Evolutionary conservation across 345 rosid genomes (phyloP).

Genomic region (Carallia pectinifolia): DNA sequence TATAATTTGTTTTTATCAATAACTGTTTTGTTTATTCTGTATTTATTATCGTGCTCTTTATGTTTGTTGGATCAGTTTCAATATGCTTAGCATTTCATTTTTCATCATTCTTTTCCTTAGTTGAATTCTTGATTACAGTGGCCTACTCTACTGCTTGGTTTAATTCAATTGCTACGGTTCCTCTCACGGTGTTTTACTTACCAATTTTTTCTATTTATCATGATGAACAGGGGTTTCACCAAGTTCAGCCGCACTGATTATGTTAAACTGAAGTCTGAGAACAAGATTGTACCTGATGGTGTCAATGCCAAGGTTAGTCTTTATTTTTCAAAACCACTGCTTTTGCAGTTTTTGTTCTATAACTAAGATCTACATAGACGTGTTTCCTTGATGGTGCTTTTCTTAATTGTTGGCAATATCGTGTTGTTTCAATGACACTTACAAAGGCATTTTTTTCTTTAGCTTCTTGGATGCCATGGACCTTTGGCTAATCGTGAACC

Average conservation of each 20-base stretch:
- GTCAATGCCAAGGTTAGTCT: constrained; percentile 66
- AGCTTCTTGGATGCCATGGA: constrained; percentile 79
- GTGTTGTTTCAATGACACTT: not conserved
- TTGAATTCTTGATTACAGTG: too few species aligned
- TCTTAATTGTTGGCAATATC: not conserved
- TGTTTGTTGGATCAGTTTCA: too few species aligned
- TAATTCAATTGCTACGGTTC: too few species aligned
- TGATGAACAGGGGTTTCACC: constrained; percentile 59
- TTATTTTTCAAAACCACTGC: not conserved
- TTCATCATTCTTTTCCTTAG: too few species aligned
- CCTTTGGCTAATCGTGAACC: constrained; percentile 59
- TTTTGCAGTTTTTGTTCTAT: not conserved
- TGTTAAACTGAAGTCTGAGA: constrained; percentile 53
- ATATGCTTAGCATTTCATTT: too few species aligned
- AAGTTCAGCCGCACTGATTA: constrained; percentile 63
- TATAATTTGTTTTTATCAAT: not conserved
- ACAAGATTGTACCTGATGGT: constrained; percentile 59
- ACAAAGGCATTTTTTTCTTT: constrained; percentile 9
- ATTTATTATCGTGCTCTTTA: not conserved
- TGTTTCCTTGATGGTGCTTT: not conserved
- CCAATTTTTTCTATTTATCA: not conserved
- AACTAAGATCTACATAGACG: too few species aligned
- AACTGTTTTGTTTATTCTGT: not conserved
- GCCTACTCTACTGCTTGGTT: too few species aligned
- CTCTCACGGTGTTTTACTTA: too few species aligned